These are phyloP conservation scores for Globisporangium nagaii DNA, from an alignment of 352 stramenopile genomes.

Conservation along the genomic window DNA sequence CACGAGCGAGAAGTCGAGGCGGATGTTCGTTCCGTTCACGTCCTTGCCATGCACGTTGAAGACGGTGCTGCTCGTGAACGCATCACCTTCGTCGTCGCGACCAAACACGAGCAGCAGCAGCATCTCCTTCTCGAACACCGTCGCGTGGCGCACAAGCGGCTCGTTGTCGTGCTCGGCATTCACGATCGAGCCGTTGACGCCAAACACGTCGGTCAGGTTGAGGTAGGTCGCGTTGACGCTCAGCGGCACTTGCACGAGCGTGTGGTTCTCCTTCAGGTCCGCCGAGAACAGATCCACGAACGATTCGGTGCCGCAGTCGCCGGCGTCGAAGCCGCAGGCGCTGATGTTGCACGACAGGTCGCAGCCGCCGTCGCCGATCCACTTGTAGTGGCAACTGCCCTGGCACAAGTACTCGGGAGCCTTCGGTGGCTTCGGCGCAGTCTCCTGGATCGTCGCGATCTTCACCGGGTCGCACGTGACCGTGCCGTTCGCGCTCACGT, in stretches of 20 bases:
- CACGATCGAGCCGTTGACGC: conserved; percentile 46
- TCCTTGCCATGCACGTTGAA: conserved; percentile 44
- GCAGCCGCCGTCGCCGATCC: conserved; percentile 80
- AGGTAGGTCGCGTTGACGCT: conserved; percentile 60
- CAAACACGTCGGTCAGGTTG: conserved; percentile 59
- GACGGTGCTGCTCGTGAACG: conserved; percentile 51
- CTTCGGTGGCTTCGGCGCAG: conserved; percentile 34
- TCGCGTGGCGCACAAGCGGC: conserved; percentile 60
- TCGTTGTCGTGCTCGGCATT: conserved; percentile 62
- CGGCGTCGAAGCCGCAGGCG: conserved; percentile 79
- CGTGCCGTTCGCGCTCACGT: conserved; percentile 38
- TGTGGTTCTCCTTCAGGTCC: conserved; percentile 41
- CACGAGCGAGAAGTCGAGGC: conserved; percentile 53
- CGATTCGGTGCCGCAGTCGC: conserved; percentile 56
- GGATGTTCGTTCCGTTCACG: conserved; percentile 24
- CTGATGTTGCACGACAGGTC: conserved; percentile 76
- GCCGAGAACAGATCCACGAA: conserved; percentile 40
- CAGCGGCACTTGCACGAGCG: conserved; percentile 61
- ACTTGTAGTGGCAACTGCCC: conserved; percentile 66
- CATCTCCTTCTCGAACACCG: conserved; percentile 71
- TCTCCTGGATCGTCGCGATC: conserved; percentile 54
- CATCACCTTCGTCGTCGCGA: conserved; percentile 43
- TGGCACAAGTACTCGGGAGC: conserved; percentile 60
- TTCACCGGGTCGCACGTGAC: conserved; percentile 57
- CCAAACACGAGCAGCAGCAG: conserved; percentile 77